A percentile compares a stretch with the other conserved stretches of the same genome.
Evolutionary conservation across 495 filamentous ascomycete genomes (phyloP).

Genomic region (Trichoderma erinaceum): DNA sequence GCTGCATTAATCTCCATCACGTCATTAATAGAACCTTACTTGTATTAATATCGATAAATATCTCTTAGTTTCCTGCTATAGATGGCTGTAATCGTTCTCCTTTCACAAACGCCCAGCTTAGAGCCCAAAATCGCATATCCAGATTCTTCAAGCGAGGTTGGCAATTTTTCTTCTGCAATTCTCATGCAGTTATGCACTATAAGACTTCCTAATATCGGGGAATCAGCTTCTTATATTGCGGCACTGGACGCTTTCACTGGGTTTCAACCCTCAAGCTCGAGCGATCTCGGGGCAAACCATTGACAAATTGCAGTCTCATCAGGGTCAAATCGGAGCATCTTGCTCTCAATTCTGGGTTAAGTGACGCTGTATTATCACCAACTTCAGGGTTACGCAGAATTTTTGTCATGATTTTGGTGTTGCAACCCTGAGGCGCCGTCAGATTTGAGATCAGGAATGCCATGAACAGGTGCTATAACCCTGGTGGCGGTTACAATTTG

Average conservation of each 20-base stretch:
- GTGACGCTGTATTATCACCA: neutral
- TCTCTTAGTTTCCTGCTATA: too few relatives aligned
- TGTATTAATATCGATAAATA: too few relatives aligned
- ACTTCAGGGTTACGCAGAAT: too few relatives aligned
- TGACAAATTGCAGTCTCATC: neutral
- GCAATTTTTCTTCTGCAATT: neutral
- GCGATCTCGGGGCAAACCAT: neutral
- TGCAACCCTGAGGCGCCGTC: neutral
- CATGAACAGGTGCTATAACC: neutral
- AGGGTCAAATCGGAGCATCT: neutral
- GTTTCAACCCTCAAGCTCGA: neutral
- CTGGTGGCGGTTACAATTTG: neutral
- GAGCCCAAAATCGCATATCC: neutral
- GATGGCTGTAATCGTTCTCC: too few relatives aligned
- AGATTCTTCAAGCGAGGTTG: neutral
- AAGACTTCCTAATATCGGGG: neutral
- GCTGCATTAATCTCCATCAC: too few relatives aligned
- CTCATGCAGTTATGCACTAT: neutral
- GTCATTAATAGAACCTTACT: too few relatives aligned
- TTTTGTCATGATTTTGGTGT: neutral
- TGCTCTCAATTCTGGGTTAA: neutral
- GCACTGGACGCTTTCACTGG: neutral
- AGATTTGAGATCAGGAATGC: neutral
- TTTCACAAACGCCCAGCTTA: too few relatives aligned
- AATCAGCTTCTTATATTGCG: neutral